Evolutionary conservation across 2,329 filamentous ascomycete genomes (phyloP).

Genomic region (Drechmeria coniospora): DNA sequence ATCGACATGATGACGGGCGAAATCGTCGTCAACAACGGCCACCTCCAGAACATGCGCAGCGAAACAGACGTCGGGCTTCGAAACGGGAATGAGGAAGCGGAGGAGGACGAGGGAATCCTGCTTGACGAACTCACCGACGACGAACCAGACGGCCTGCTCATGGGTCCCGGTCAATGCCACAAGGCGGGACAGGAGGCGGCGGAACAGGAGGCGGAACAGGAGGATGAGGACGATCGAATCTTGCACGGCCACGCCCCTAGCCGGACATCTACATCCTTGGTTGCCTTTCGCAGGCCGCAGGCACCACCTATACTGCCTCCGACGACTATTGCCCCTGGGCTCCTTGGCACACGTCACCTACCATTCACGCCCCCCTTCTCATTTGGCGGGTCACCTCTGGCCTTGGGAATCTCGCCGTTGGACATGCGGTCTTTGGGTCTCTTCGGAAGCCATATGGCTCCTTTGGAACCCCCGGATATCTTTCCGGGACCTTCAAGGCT

Average conservation of each 20-base stretch:
- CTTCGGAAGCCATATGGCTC: conserved; percentile 2
- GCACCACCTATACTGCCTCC: background rate
- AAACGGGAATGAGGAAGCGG: conserved; percentile 14
- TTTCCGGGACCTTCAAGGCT: conserved; percentile 2
- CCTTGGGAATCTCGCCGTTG: conserved; percentile 7
- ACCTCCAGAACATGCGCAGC: conserved; percentile 47
- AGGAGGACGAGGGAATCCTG: conserved; percentile 19
- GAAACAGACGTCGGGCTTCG: conserved; percentile 31
- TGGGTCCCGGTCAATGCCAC: no score
- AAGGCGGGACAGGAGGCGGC: background rate
- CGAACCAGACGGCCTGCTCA: conserved; percentile 6
- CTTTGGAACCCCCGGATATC: conserved; percentile 3
- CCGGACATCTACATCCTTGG: conserved; percentile 3
- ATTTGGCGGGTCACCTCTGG: conserved; percentile 8
- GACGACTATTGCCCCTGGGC: conserved; percentile 2
- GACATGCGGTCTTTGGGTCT: conserved; percentile 4
- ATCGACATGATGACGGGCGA: conserved; percentile 71
- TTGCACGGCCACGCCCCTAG: conserved; percentile 3
- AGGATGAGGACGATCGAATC: conserved; percentile 7
- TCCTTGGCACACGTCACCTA: conserved; percentile 4
- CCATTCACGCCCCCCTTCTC: conserved; percentile 4
- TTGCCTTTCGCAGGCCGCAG: conserved; percentile 1
- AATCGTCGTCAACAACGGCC: conserved; percentile 83
- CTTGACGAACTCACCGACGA: conserved; percentile 16
- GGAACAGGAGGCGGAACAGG: conserved; percentile 1